phyloP scores from a whole-genome alignment of 164 flowering plant species.

The Magnolia officinalis region DNA sequence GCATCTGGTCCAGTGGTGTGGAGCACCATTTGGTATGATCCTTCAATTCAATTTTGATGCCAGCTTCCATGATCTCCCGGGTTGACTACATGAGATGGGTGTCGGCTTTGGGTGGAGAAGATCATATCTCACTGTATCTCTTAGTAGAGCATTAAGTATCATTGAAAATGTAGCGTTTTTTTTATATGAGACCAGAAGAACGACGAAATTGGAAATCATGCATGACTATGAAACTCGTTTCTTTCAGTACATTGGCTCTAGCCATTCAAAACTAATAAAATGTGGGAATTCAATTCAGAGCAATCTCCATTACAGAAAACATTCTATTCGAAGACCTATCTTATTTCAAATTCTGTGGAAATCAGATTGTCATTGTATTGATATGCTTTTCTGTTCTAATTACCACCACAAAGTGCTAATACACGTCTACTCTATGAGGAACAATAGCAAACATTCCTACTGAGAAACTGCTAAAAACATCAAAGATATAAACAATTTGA shows the following conservation, averaged over 20 bases:
- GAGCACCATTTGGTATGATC: neutral
- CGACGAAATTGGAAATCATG: neutral
- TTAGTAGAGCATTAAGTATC: neutral
- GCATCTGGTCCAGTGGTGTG: neutral
- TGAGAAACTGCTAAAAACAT: no score
- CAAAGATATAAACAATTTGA: no score
- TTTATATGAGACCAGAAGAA: neutral
- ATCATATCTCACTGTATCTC: neutral
- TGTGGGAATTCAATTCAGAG: neutral
- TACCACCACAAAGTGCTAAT: no score
- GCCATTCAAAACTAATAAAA: neutral
- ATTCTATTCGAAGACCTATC: neutral
- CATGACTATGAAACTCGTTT: no score
- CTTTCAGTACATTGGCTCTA: neutral
- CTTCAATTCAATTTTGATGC: neutral
- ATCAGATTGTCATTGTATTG: no score
- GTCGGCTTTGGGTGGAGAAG: neutral
- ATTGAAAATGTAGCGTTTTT: neutral
- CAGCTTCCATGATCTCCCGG: neutral
- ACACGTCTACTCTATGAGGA: no score
- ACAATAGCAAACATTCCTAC: no score
- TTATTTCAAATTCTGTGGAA: no score
- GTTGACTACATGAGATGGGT: neutral
- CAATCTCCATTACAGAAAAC: neutral
- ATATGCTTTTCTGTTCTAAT: no score